Base-by-base conservation (phyloP, 805 yeast species). In the Maudiozyma bulderi region DNA sequence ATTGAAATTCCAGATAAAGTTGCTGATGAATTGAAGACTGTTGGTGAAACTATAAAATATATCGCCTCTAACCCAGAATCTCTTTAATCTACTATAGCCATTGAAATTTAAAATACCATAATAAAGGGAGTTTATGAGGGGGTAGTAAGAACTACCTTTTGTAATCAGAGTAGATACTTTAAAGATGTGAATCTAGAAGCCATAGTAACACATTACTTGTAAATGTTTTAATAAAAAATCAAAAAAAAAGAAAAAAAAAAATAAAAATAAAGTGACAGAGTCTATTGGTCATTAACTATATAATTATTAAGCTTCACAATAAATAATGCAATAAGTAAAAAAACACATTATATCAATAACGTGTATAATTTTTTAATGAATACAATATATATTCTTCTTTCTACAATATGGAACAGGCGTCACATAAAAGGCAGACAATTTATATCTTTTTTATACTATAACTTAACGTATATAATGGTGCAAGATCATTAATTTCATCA, bases 11-110 rank as follows among this genome's bases (percentile, higher is more conserved):
- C 95, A 37, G 96, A 88, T 72, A 82, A 85, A 67, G 86, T 87
- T 59, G 93, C 96, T 48, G 97, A 91, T 67, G 90, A 85, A 65
- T 82, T 93, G 69, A 88, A 85, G 74, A 86, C 95, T 49, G 93
- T 93, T 56, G 89, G 87, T 58, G 95, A 90, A 73, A 95, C 96
- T 52, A 79, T 90, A 54, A 88, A 89, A 62, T 87, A 87, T 73
- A 86, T 91, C 58, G 75, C 78, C 54, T 77, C 82, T 58, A 85
- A 84, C 69, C 77, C 81, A 38, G 74, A 73, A 47, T 69, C 76
- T 47, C 64, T 62, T 44, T 69, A 33, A 42, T 20, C 26, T 20
- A 4, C 3, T 3, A 20, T 20, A 20, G 4, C 26, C 26, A 20
- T 20, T 8, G 37, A 13, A 20, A 20, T 20, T 20, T 20, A 20